phyloP scores from a whole-genome alignment of 2,329 filamentous ascomycete genomes.

The Emydomyces testavorans region DNA sequence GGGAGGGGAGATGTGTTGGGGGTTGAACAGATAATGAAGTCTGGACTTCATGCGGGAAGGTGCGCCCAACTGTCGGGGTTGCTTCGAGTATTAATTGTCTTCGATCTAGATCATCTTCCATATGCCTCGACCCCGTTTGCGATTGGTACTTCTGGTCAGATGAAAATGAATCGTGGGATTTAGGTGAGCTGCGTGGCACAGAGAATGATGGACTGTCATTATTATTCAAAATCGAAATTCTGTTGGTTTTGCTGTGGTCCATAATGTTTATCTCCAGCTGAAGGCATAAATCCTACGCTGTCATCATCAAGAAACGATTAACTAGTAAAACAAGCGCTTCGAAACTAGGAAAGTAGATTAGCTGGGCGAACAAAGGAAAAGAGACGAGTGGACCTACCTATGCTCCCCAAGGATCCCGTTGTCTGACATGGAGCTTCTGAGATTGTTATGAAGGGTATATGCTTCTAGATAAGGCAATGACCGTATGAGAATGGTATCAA shows the following conservation, averaged over 20 bases:
- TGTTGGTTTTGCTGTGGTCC: constrained; percentile 24
- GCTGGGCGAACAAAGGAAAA: too few relatives aligned
- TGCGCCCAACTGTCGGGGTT: background rate
- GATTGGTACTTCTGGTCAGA: background rate
- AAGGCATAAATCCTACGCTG: background rate
- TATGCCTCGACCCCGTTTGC: background rate
- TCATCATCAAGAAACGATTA: background rate
- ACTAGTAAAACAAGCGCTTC: background rate
- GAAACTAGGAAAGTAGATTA: too few relatives aligned
- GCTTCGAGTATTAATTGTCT: background rate
- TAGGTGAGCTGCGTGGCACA: constrained; percentile 24
- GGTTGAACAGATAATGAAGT: constrained; percentile 1
- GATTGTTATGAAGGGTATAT: too few relatives aligned
- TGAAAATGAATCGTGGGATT: background rate
- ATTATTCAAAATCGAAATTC: constrained; percentile 39
- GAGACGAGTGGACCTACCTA: too few relatives aligned
- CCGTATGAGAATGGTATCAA: too few relatives aligned
- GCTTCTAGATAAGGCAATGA: too few relatives aligned
- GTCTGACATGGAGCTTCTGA: too few relatives aligned
- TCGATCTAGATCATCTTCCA: background rate
- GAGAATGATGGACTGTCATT: constrained; percentile 39
- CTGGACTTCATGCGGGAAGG: background rate
- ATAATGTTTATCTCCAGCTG: background rate
- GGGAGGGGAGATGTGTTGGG: constrained; percentile 22
- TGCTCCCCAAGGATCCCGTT: too few relatives aligned